A percentile compares a stretch with the other conserved stretches of the same genome.
These are phyloP conservation scores for Lentinula aciculospora DNA, from an alignment of 768 basidiomycete species.

Conservation along the genomic window DNA sequence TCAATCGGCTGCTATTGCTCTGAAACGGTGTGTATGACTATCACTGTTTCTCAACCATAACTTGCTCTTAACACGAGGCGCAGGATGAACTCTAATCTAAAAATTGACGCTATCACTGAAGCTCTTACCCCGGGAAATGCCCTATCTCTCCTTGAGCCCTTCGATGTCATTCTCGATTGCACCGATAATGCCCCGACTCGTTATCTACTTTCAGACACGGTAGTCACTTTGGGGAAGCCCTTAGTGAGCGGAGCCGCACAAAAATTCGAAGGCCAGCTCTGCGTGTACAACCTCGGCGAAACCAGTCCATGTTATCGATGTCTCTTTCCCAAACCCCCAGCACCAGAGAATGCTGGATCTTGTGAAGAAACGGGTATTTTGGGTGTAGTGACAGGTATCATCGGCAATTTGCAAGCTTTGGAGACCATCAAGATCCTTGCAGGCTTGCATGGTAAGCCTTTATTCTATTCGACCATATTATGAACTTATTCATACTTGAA, in stretches of 20 bases:
- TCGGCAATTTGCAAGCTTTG: slow-evolving; percentile 85
- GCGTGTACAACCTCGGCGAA: slow-evolving; percentile 62
- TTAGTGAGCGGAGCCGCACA: slow-evolving; percentile 94
- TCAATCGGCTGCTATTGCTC: slow-evolving; percentile 67
- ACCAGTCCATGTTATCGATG: slow-evolving; percentile 92
- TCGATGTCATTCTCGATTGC: slow-evolving; percentile 85
- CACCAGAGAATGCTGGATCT: slow-evolving; percentile 55
- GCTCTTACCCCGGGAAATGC: slow-evolving; percentile 64
- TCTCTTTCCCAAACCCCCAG: slow-evolving; percentile 79
- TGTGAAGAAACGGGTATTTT: slow-evolving; percentile 90
- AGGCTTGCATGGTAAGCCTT: slow-evolving; percentile 53
- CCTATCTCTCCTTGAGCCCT: slow-evolving; percentile 47
- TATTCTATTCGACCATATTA: not conserved
- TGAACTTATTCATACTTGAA: not conserved
- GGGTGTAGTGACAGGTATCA: slow-evolving; percentile 84
- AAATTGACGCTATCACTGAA: slow-evolving; percentile 45
- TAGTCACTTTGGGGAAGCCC: slow-evolving; percentile 69
- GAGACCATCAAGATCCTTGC: slow-evolving; percentile 79
- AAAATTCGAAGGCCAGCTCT: slow-evolving; percentile 76
- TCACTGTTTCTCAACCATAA: slow-evolving; percentile 1
- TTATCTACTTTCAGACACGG: slow-evolving; percentile 86
- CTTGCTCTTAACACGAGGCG: not conserved
- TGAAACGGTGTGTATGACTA: slow-evolving; percentile 46
- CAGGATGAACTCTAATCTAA: slow-evolving; percentile 74
- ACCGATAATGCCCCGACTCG: slow-evolving; percentile 92